Base-by-base conservation (phyloP, 1,284 basidiomycete species). In the Rhizoctonia solani region DNA sequence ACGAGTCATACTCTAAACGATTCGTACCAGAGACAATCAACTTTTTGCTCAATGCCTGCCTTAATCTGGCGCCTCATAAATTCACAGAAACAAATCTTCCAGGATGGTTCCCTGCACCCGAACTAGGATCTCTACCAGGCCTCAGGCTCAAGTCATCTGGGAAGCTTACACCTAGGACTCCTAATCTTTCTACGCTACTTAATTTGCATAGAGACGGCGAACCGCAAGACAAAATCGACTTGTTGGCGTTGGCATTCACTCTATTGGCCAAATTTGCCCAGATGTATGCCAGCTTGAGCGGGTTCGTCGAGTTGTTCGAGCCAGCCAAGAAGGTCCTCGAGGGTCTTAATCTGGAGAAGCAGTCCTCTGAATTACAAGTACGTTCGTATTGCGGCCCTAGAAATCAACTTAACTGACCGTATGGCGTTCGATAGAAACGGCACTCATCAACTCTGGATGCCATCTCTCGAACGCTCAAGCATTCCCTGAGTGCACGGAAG, bases 21-120 rank as follows among this genome's bases (percentile, higher is more conserved):
- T 79, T 96, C 42, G 85, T 97, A 2, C 97, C 97, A 0, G 97
- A 99, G 77, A 92, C 85, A 1, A 75, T 95, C 71, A 96, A 92
- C 77, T 96, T 96, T 74, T 74, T 93, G 34, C 79, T 87, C 16
- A 89, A 89, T 69, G 76, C 86, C 2, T 76, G 92, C 34, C 78
- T 93, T 25, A 85, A 92, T 72, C 83, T 98, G 8, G 82, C 88
- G 0, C 91, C 90, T 0, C 83, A 86, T 72, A 72, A 72, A 16
- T 87, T 85, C 74, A 77, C 78, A 34, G 75, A 74, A 41, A 77
- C 77, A 52, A 78, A 80, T 1, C 72, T 92, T 42, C 90, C 87
- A 3, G 87, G 87, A 1, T 78, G 77, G 3, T 89, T 92, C 75
- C 83, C 91, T 0, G 81, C 83, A n/a, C 90, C 88, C 8, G 92